phyloP scores from a whole-genome alignment of 1,139 yeast genomes.

The Lodderomyces oxycetoniae region DNA sequence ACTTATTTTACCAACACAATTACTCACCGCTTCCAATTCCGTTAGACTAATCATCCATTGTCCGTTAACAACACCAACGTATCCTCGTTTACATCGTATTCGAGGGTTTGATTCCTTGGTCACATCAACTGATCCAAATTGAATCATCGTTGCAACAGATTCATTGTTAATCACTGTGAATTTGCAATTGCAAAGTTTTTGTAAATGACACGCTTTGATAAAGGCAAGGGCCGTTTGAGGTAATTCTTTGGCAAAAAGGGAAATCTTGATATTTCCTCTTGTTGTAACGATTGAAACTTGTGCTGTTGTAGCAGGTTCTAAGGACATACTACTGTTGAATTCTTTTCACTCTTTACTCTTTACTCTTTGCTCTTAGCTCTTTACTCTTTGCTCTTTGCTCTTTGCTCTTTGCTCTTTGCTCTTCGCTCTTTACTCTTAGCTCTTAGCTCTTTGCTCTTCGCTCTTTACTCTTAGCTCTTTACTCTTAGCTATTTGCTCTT shows the following conservation, averaged over 20 bases:
- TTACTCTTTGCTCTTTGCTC: no score
- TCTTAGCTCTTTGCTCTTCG: no score
- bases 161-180: no score
- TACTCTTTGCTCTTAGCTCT: no score
- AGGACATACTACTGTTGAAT: no score
- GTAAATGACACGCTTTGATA: constrained; percentile 20
- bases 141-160: constrained; percentile 1
- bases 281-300: constrained; percentile 52
- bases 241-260: constrained; percentile 68
- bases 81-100: constrained; percentile 35
- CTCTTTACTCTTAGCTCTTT: no score
- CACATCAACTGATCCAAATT: constrained; percentile 19
- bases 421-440: no score
- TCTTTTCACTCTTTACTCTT: no score
- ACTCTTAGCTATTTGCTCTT: no score
- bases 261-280: constrained; percentile 58
- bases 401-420: no score
- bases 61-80: constrained; percentile 42
- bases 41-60: constrained; percentile 5
- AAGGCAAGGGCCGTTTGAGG: constrained; percentile 50
- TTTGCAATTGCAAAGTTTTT: constrained; percentile 26
- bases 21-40: constrained; percentile 17
- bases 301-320: constrained; percentile 62
- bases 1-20: constrained; percentile 59
- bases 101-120: constrained; percentile 53